phyloP scores from a whole-genome alignment of 2,329 filamentous ascomycete species.

The Fusarium hainanense region DNA sequence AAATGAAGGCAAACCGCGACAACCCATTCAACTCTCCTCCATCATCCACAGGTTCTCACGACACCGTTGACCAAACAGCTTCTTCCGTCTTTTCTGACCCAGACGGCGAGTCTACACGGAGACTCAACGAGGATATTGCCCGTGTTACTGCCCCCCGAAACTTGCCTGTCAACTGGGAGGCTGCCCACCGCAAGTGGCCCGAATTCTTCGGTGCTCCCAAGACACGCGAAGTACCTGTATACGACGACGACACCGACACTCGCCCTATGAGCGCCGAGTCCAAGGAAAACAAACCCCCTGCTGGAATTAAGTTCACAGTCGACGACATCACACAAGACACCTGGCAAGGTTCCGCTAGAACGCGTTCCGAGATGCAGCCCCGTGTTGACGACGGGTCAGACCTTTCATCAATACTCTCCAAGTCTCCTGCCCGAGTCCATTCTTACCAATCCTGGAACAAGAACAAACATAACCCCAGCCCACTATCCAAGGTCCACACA shows the following conservation, averaged over 20 bases:
- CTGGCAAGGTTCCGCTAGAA: conserved; percentile 55
- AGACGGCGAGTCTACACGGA: conserved; percentile 65
- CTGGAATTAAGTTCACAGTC: conserved; percentile 51
- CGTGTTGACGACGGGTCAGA: conserved; percentile 65
- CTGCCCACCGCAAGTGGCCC: conserved; percentile 63
- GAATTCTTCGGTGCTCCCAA: conserved; percentile 61
- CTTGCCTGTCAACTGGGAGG: conserved; percentile 57
- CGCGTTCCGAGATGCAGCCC: conserved; percentile 64
- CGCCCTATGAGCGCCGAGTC: conserved; percentile 51
- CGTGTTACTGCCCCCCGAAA: conserved; percentile 55
- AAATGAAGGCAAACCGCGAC: conserved; percentile 64
- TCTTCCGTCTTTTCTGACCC: conserved; percentile 65
- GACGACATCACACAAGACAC: conserved; percentile 58
- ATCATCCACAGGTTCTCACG: conserved; percentile 68
- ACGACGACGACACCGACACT: conserved; percentile 51
- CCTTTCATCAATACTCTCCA: conserved; percentile 58
- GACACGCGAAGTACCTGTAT: conserved; percentile 42
- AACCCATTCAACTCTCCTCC: conserved; percentile 70
- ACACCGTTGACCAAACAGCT: conserved; percentile 65
- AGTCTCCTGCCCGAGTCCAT: conserved; percentile 50
- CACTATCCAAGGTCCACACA: conserved; percentile 52
- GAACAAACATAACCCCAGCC: conserved; percentile 51
- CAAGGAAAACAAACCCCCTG: conserved; percentile 61
- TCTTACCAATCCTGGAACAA: conserved; percentile 45
- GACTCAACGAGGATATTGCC: conserved; percentile 61